Conservation (phyloP, 305 asterid species). For the Lippia alba region DNA sequence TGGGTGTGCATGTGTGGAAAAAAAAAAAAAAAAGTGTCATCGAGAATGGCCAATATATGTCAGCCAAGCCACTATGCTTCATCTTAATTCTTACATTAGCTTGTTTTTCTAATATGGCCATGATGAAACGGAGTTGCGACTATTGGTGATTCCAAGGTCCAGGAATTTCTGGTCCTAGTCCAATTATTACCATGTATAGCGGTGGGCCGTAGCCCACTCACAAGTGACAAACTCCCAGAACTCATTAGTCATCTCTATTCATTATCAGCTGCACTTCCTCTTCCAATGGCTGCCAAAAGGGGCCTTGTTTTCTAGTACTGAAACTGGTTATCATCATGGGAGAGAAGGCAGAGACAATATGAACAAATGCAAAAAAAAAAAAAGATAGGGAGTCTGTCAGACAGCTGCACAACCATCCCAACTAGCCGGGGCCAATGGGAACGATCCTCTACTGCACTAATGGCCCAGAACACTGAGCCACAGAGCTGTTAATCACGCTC, state of each 20-base stretch:
- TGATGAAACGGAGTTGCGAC: too few species aligned
- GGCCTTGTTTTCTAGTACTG: background rate
- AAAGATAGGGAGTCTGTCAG: conserved; percentile 23
- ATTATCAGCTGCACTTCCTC: background rate
- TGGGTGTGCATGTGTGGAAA: too few species aligned
- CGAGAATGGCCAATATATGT: too few species aligned
- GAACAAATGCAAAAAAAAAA: background rate
- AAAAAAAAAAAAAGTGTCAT: too few species aligned
- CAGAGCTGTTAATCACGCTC: conserved; percentile 23
- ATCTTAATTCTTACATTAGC: too few species aligned
- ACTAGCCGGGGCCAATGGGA: background rate
- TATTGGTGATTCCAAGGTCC: too few species aligned
- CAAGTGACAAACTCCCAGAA: background rate
- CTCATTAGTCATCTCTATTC: background rate
- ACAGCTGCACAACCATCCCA: conserved; percentile 29
- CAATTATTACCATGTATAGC: background rate
- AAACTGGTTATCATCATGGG: background rate
- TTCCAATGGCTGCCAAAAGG: background rate
- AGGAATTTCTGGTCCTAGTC: too few species aligned
- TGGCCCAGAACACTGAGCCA: background rate
- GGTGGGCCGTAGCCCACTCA: background rate
- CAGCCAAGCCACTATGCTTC: too few species aligned
- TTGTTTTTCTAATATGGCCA: too few species aligned
- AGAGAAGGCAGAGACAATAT: background rate
- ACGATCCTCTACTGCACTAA: conserved; percentile 27